Conservation (phyloP, 2,329 filamentous ascomycete genomes). For the Leptographium wingfieldii region DNA sequence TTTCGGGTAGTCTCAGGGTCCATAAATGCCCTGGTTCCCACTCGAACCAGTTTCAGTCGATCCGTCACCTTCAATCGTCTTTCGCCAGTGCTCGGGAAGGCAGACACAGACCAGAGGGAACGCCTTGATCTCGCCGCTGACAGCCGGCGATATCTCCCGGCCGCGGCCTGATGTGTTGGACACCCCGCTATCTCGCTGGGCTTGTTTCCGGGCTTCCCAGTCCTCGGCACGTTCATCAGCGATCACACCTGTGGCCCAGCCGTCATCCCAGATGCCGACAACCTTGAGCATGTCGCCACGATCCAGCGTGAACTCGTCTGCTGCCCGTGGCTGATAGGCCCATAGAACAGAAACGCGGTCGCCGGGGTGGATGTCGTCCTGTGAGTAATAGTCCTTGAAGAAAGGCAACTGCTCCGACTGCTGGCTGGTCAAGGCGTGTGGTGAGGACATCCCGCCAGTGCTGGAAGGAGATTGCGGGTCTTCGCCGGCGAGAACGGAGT, state of each 20-base stretch:
- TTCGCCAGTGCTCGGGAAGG: slow-evolving; percentile 88
- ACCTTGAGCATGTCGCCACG: slow-evolving; percentile 97
- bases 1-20: slow-evolving; percentile 12
- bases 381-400: slow-evolving; percentile 98
- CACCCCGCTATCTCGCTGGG: slow-evolving; percentile 85
- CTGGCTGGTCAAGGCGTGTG: slow-evolving; percentile 69
- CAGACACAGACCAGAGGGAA: slow-evolving; percentile 96
- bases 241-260: slow-evolving; percentile 90
- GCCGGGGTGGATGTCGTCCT: slow-evolving; percentile 86
- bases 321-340: slow-evolving; percentile 91
- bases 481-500: slow-evolving; percentile 58
- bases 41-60: slow-evolving; percentile 51
- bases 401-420: slow-evolving; percentile 92
- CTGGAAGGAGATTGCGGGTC: slow-evolving; percentile 64
- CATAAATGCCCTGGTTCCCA: slow-evolving; percentile 18
- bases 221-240: slow-evolving; percentile 76
- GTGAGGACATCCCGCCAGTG: slow-evolving; percentile 67
- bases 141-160: slow-evolving; percentile 48
- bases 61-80: slow-evolving; percentile 84
- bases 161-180: slow-evolving; percentile 60
- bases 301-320: slow-evolving; percentile 86
- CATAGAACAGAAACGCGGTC: slow-evolving; percentile 86
- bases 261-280: slow-evolving; percentile 97
- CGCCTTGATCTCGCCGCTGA: slow-evolving; percentile 81
- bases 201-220: slow-evolving; percentile 64